Percentiles rank a stretch among this genome's conserved stretches.
Evolutionary conservation across 2,329 filamentous ascomycete genomes (phyloP).

Genomic region (Penicillium sclerotigenum): DNA sequence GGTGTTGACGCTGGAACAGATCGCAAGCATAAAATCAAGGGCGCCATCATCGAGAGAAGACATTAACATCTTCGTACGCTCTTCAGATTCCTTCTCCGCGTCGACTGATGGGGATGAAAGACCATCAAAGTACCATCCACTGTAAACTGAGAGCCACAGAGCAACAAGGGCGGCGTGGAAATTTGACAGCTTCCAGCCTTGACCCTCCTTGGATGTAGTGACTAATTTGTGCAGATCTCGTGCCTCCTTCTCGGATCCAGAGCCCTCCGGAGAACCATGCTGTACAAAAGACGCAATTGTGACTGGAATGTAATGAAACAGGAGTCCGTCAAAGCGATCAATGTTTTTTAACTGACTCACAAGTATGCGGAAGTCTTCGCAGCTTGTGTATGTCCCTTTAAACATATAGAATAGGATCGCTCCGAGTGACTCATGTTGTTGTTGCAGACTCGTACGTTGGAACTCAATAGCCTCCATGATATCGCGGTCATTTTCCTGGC

Average conservation of each 20-base stretch:
- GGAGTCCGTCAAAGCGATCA: conserved; percentile 71
- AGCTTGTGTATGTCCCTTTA: conserved; percentile 67
- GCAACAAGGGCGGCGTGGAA: conserved; percentile 75
- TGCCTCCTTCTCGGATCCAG: conserved; percentile 64
- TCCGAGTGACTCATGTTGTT: conserved; percentile 85
- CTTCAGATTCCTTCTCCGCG: conserved; percentile 63
- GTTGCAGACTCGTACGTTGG: conserved; percentile 73
- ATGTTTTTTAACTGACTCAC: conserved; percentile 64
- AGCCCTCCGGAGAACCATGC: conserved; percentile 74
- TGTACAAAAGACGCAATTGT: conserved; percentile 72
- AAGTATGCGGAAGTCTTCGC: conserved; percentile 71
- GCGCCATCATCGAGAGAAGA: conserved; percentile 81
- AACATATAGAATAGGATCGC: conserved; percentile 77
- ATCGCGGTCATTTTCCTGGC: conserved; percentile 61
- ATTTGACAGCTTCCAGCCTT: conserved; percentile 68
- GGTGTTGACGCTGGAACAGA: conserved; percentile 76
- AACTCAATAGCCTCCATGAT: conserved; percentile 75
- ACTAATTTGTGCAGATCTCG: conserved; percentile 68
- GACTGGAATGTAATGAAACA: conserved; percentile 78
- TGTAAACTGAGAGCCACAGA: conserved; percentile 93
- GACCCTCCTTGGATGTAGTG: conserved; percentile 62
- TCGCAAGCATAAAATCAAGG: conserved; percentile 84
- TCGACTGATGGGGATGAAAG: conserved; percentile 61
- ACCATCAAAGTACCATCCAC: conserved; percentile 79
- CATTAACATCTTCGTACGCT: conserved; percentile 69